Base-by-base conservation (phyloP, 306 rosid species). In the Dryas octopetala region DNA sequence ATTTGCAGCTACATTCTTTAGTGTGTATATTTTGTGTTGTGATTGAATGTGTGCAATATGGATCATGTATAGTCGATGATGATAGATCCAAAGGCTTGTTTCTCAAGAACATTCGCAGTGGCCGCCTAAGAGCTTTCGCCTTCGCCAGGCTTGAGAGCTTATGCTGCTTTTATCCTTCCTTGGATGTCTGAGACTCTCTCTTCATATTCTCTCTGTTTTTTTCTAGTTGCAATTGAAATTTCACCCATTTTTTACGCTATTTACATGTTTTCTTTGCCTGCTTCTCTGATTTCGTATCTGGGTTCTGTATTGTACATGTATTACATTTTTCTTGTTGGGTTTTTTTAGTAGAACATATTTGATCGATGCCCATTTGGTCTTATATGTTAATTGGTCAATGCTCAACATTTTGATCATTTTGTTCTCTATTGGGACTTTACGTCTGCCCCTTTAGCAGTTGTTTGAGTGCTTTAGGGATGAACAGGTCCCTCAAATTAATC, bases 391-490 rank as follows among this genome's bases (percentile, higher is more conserved):
- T 59, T 59, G 14, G 9, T 8, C 15, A 23, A 9, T 51, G 54
- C 4, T 28, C 38, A 28, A 4, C 14, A 51, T 51, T 12, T 11
- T 2, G 54, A 5, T 3, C 16, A 1, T 1, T 47, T 44, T 23
- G 46, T 23, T 58, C 6, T 48, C 5, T 28, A 28, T 13, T 12
- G 57, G 55, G 78, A 64, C 68, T 49, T n/a, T 7, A 32, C 65
- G 61, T 70, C 60, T 77, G 70, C 70, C 62, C 70, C 75, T 61
- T 17, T 51, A 70, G 71, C 71, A 41, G 60, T 43, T 13, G 43
- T 41, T 23, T 6, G 57, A 53, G 64, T 71, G 77, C 77, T 63
- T 9, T 26, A 23, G 76, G 81, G 81, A 62, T 70, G 81, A 62
- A 78, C 60, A 52, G 6, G 81, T 62, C 81, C 81, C 72, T 50